Base-by-base conservation (phyloP, 148 eudicot genomes). In the Bassia scoparia region DNA sequence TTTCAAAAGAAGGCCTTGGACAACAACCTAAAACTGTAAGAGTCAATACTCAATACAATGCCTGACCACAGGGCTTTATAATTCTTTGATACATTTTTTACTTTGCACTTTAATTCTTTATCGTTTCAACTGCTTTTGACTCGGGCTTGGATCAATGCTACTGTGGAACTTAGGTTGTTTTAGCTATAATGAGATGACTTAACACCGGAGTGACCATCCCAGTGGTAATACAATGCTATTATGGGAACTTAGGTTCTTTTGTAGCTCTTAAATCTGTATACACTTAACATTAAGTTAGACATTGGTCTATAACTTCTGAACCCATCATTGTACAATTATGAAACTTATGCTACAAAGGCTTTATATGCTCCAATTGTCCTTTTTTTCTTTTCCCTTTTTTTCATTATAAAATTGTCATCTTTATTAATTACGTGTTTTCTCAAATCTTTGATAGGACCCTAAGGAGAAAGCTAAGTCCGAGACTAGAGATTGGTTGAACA, bases 1-100 rank as follows among this genome's bases (percentile, higher is more conserved):
- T 96, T 81, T 96, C 99, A 61, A 96, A 96, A 79, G 99, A 96
- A 87, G 99, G 99, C 78, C 87, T 96, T 64, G 99, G 93, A 44
- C 97, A 90, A 74, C 99, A 96, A 69, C 99, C 99, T 77, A 96
- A 96, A 85, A 92, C 99, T 60, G 99, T 96, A 82, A 77, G 92
- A 68, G 44, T 72, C 70, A 68, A 50, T 18, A n/a, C n/a, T n/a
- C n/a, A n/a, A n/a, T n/a, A n/a, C n/a, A n/a, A n/a, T n/a, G n/a
- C n/a, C n/a, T n/a, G n/a, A n/a, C n/a, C n/a, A n/a, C n/a, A n/a
- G n/a, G n/a, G n/a, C n/a, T n/a, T n/a, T n/a, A n/a, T n/a, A n/a
- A n/a, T n/a, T n/a, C n/a, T n/a, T n/a, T n/a, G n/a, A n/a, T n/a
- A n/a, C n/a, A n/a, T n/a, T n/a, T n/a, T n/a, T n/a, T n/a, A n/a